Base-by-base conservation (phyloP, 1,284 basidiomycete species). In the Boletus holoroseus region DNA sequence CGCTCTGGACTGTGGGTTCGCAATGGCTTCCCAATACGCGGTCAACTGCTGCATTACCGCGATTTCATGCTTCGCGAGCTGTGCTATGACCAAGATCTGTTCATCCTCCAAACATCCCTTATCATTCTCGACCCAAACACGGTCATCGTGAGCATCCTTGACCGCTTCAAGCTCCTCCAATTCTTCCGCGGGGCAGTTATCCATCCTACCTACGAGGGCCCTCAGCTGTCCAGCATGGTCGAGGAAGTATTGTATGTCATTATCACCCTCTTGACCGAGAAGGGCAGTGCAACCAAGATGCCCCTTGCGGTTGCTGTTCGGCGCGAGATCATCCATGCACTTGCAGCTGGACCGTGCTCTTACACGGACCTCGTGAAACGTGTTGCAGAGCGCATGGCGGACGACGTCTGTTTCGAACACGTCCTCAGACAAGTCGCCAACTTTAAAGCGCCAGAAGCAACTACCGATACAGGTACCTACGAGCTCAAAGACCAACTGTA, bases 61-160 rank as follows among this genome's bases (percentile, higher is more conserved):
- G 95, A 99, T 67, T 93, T 93, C 66, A 89, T 90, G 78, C 81
- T 98, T 48, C 86, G 95, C 26, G 96, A 98, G 68, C 80, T 93
- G 9, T 98, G 95, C 65, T 94, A 95, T 67, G 95, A 99, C 68
- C 94, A 98, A 67, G 95, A 99, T 60, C 75, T 99, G 26, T 96
- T 88, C 75, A 81, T 98, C 53, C 76, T 99, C 5, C 95, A 98
- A 71, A 81, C 85, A 0, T 85, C 85, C 0, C 78, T 98, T 41
- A 77, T 90, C 60, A 75, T 89, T 36, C 75, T 94, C 40, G 85
- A 93, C 51, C 90, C 91, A 2, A 81, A 88, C 57, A 78, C 82
- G 26, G 83, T 96, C 58, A 74, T 98, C 52, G 83, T 91, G 55
- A 85, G 86, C 55, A 82, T 97, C 61, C 82, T 98, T 43, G 92